These are phyloP conservation scores for Phtheirospermum japonicum DNA, from an alignment of 257 asterid genomes.

Conservation along the genomic window DNA sequence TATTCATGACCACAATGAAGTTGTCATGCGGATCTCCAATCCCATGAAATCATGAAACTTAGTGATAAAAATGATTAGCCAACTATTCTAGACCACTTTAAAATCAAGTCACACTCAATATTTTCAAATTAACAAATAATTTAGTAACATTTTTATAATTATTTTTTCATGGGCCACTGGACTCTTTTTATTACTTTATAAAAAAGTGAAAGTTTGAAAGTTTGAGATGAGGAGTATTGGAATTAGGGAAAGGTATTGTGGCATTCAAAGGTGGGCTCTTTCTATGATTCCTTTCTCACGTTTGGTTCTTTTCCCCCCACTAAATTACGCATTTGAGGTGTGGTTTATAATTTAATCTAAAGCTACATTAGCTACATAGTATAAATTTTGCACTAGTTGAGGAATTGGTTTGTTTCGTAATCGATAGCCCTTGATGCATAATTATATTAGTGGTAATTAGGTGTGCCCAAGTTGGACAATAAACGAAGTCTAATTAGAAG, in stretches of 20 bases:
- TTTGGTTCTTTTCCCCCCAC: not conserved
- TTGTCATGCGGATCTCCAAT: slow-evolving; percentile 46
- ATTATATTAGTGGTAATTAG: not conserved
- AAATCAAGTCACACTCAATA: slow-evolving; percentile 6
- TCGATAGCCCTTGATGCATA: not conserved
- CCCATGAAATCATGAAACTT: slow-evolving; percentile 55
- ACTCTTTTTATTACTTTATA: not conserved
- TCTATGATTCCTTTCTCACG: not conserved
- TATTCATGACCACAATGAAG: slow-evolving; percentile 36
- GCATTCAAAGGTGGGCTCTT: not conserved
- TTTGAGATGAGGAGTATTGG: slow-evolving; percentile 44
- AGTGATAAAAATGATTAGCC: slow-evolving; percentile 65
- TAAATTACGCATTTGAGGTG: not conserved
- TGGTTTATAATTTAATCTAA: not conserved
- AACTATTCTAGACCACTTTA: slow-evolving; percentile 26
- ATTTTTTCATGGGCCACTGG: slow-evolving; percentile 30
- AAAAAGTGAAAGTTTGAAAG: slow-evolving; percentile 57
- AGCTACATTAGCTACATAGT: not conserved
- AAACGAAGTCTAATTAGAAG: slow-evolving; percentile 2
- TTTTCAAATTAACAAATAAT: slow-evolving; percentile 7
- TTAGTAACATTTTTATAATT: not conserved
- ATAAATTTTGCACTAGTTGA: slow-evolving; percentile 21
- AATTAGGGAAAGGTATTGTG: slow-evolving; percentile 53
- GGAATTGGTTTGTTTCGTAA: not conserved
- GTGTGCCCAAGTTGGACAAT: slow-evolving; percentile 11